Base-by-base conservation (phyloP, 306 rosid genomes). In the Alnus glutinosa region DNA sequence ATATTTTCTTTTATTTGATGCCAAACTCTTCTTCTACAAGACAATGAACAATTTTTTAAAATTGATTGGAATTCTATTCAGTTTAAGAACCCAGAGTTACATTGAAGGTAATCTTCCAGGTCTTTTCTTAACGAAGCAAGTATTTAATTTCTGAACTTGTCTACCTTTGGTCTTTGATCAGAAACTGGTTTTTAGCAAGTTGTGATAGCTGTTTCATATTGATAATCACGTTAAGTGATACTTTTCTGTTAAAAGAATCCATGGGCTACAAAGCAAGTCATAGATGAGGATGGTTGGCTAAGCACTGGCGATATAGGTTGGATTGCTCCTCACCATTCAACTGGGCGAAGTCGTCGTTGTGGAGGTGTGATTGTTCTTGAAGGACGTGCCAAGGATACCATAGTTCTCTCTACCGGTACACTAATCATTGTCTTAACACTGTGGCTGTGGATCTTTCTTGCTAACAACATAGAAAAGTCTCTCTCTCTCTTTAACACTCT, bases 331-430 rank as follows among this genome's bases (percentile, higher is more conserved):
- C 83, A 58, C 70, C 97, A 94, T 85, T 87, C 97, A 68, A 49
- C 50, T 51, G 97, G 98, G 52, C 86, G 97, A 61, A 84, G 96
- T 77, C 90, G 87, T 72, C 83, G 16, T 75, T 89, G 92, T 78
- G 92, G 93, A 34, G 97, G 93, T 78, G 85, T 87, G 46, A 55
- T 92, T 83, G 95, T 94, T 51, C 88, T 94, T 74, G 97, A 94
- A 47, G 98, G 98, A 64, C 97, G 97, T 55, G 97, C 92, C 30
- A 94, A 94, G 85, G 98, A 94, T 79, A 94, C 98, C 3, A 94
- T 94, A 79, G 98, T 94, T 66, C 98, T 94, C 76, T 92, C 86
- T 76, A 86, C 97, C 78, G 98, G 98, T 94, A 86, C 76, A 59
- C 68, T 44, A 48, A 28, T 73, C 63, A 49, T 1, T 36, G 10